Percentiles rank a stretch among this genome's conserved stretches.
phyloP scores from a whole-genome alignment of 108 stramenopile genomes.

The Nitzschia palea region DNA sequence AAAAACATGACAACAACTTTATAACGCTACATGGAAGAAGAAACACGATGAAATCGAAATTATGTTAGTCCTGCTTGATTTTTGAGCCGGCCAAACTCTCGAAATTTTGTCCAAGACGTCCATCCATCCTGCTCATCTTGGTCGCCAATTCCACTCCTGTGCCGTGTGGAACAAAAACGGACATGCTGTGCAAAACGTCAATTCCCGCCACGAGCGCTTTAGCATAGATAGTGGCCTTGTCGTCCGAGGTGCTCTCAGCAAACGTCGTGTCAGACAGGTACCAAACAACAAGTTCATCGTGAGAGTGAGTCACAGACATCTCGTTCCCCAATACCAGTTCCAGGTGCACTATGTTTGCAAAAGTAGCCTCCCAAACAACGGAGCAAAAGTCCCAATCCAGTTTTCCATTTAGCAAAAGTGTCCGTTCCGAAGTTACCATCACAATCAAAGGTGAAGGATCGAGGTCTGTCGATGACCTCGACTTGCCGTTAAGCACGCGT shows the following conservation, averaged over 20 bases:
- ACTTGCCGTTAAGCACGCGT: conserved; percentile 8
- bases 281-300: conserved; percentile 32
- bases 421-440: conserved; percentile 53
- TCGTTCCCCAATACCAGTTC: conserved; percentile 18
- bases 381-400: conserved; percentile 42
- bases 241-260: conserved; percentile 17
- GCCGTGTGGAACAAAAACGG: conserved; percentile 24
- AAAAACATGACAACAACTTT: too few relatives aligned
- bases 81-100: background rate
- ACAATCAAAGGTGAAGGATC: conserved; percentile 35
- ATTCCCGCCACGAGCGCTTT: conserved; percentile 18
- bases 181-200: conserved; percentile 32
- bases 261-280: conserved; percentile 23
- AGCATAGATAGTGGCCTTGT: conserved; percentile 3
- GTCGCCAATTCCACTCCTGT: conserved; percentile 10
- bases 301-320: background rate
- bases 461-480: conserved; percentile 4
- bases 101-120: background rate
- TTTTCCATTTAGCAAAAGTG: conserved; percentile 48
- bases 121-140: conserved; percentile 20
- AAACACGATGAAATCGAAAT: too few relatives aligned
- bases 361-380: conserved; percentile 56
- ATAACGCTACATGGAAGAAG: too few relatives aligned
- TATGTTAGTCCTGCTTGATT: background rate
- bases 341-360: conserved; percentile 40